A percentile compares a stretch with the other conserved stretches of the same genome.
phyloP scores from a whole-genome alignment of 2,329 filamentous ascomycete genomes.

The Lachnellula occidentalis region DNA sequence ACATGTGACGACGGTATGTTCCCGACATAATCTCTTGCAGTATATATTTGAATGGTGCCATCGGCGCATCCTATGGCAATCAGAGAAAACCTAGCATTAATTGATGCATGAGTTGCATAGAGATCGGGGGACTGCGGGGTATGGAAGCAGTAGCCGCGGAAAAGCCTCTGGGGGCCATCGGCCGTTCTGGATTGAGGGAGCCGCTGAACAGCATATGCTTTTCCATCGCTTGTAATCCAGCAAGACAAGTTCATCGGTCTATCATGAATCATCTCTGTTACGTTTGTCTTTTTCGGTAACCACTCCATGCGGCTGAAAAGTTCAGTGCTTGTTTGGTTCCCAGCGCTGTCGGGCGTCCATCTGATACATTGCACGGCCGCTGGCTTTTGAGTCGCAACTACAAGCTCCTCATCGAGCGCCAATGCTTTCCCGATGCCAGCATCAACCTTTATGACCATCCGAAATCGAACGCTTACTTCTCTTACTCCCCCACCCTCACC shows the following conservation, averaged over 20 bases:
- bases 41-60: conserved; percentile 83
- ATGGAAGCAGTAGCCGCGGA: conserved; percentile 90
- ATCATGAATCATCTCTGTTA: conserved; percentile 86
- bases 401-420: conserved; percentile 84
- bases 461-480: conserved; percentile 85
- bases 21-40: conserved; percentile 84
- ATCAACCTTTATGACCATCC: conserved; percentile 97
- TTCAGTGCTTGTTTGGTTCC: conserved; percentile 85
- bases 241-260: conserved; percentile 92
- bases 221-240: conserved; percentile 86
- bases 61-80: conserved; percentile 80
- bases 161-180: conserved; percentile 55
- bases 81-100: conserved; percentile 92
- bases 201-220: conserved; percentile 85
- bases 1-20: conserved; percentile 86
- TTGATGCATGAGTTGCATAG: conserved; percentile 67
- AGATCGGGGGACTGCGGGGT: conserved; percentile 54
- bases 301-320: conserved; percentile 82
- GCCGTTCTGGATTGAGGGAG: conserved; percentile 40
- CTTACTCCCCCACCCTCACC: conserved; percentile 78
- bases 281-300: conserved; percentile 69
- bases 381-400: conserved; percentile 87
- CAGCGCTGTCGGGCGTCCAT: conserved; percentile 79
- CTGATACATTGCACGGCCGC: conserved; percentile 95
- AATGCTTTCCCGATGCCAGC: conserved; percentile 85